Evolutionary conservation across 345 rosid genomes (phyloP), one percentile per base, ranked within the genome.

Genomic region (Kandelia obovata): DNA sequence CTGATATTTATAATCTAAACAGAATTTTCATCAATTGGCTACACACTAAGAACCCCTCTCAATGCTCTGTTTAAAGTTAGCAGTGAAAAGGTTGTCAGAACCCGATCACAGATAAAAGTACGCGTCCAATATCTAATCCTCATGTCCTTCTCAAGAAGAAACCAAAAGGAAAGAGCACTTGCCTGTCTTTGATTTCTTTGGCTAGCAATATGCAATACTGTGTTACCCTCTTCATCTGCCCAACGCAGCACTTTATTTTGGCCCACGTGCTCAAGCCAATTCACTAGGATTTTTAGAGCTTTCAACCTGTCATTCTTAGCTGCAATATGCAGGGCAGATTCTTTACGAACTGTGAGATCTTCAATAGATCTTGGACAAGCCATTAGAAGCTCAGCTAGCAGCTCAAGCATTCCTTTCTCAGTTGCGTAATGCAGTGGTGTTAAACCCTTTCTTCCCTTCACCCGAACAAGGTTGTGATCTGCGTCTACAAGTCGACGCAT

Each of bases 161-260:
- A 11, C 15, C 7, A 8, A 25, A 6, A n/a, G 25, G 26, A 7
- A 1, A 10, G 0, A 39, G n/a, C 2, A 8, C 35, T 5, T 73
- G 64, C 87, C 79, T 71, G 19, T 0, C 31, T 37, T 17, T 70
- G 83, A 58, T 85, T 74, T 0, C 1, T 68, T 0, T 16, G 39
- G 6, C 69, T 80, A 56, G 82, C 80, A 31, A 76, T 72, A 72
- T 80, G 84, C 27, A 55, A 39, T n/a, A 73, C 70, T 31, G 81
- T 82, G 76, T 77, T 78, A 20, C 85, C 83, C 55, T 80, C 71
- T 35, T 70, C 76, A 34, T 85, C 86, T 5, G 62, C 78, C 82
- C 80, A 80, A 20, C 74, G 47, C 4, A 74, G 74, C 26, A 85
- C 53, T 2, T 64, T 76, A 9, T 76, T 77, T 20, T 27, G 56